Evolutionary conservation across 2,329 filamentous ascomycete species (phyloP), one percentile per base, ranked within the genome.

Genomic region (Colletotrichum brevisporum): DNA sequence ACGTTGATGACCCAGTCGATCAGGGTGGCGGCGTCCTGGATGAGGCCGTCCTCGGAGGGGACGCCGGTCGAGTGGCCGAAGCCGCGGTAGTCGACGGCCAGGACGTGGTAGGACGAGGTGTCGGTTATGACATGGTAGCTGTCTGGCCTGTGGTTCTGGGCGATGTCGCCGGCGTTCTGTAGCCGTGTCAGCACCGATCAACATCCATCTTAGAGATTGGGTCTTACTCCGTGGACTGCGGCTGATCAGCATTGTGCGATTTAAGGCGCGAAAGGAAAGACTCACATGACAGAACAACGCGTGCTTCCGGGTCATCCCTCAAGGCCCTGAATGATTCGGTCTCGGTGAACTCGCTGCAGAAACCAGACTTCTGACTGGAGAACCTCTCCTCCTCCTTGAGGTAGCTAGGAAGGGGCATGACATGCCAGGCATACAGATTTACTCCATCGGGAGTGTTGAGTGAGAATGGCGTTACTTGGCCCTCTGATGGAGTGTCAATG

Each of bases 31-130:
- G 91, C 94, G 77, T 98, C 95, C 5, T 88, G 89, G 63, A 97
- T 93, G 8, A 98, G 82, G 0, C 95, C 95, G 43, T 87, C 82
- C 81, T 98, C 95, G 0, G 90, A 91, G 0, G 95, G 95, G 4
- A 81, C 82, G n/a, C 95, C 94, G 0, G 91, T 93, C 9, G 93
- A 96, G 47, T 89, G 86, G 1, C 94, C 95, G 74, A 94, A 98
- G 6, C 95, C 95, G 18, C 95, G 92, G 80, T 98, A 98, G 83
- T 97, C 94, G 74, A 97, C 90, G 47, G 94, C 89, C n/a, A 98
- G 84, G 52, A 97, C 88, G 76, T 98, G 95, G 63, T 94, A 90
- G 0, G 87, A 88, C 2, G 92, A 92, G 3, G 91, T 89, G 60
- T 92, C 88, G 4, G 94, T 89, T 50, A 97, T 83, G 52, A 90